Percentiles rank a stretch among this genome's conserved stretches.
These are phyloP conservation scores for Lipomyces orientalis DNA, from an alignment of 805 yeast species.

Conservation along the genomic window DNA sequence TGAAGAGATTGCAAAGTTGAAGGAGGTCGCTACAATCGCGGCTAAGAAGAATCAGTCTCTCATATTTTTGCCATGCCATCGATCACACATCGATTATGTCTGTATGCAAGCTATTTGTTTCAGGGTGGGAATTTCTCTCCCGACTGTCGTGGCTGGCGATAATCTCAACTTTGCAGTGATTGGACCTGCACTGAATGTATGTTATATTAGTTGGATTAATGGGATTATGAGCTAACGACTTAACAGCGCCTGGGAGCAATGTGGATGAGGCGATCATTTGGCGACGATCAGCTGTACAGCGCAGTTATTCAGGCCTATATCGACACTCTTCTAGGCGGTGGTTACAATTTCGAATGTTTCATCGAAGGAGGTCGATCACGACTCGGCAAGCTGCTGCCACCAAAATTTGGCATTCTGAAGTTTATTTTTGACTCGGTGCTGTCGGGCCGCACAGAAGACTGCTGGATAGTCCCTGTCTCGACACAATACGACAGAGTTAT, in stretches of 20 bases:
- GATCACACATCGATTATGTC: slow-evolving; percentile 66
- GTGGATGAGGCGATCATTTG: slow-evolving; percentile 58
- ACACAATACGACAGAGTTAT: slow-evolving; percentile 66
- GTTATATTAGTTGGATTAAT: slow-evolving; percentile 26
- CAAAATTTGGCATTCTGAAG: slow-evolving; percentile 66
- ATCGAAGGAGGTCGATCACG: slow-evolving; percentile 72
- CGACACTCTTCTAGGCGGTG: slow-evolving; percentile 55
- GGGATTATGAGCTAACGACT: neutral
- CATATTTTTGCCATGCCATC: slow-evolving; percentile 63
- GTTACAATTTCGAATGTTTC: slow-evolving; percentile 62
- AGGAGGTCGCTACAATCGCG: slow-evolving; percentile 46
- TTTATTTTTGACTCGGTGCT: slow-evolving; percentile 55
- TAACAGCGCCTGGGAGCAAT: slow-evolving; percentile 55
- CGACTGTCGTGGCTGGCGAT: slow-evolving; percentile 69
- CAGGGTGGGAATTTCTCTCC: slow-evolving; percentile 59
- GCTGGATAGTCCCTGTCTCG: slow-evolving; percentile 60
- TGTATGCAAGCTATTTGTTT: slow-evolving; percentile 60
- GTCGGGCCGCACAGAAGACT: slow-evolving; percentile 50
- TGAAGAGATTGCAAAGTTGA: slow-evolving; percentile 45
- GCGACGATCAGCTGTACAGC: slow-evolving; percentile 55
- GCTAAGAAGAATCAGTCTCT: slow-evolving; percentile 46
- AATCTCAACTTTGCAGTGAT: slow-evolving; percentile 64
- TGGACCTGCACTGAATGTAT: slow-evolving; percentile 54
- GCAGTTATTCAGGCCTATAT: slow-evolving; percentile 51
- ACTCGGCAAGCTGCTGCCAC: slow-evolving; percentile 66